Percentiles rank a stretch among this genome's conserved stretches.
Conservation (phyloP, 2,329 filamentous ascomycete species). For the Dothidotthia symphoricarpi region DNA sequence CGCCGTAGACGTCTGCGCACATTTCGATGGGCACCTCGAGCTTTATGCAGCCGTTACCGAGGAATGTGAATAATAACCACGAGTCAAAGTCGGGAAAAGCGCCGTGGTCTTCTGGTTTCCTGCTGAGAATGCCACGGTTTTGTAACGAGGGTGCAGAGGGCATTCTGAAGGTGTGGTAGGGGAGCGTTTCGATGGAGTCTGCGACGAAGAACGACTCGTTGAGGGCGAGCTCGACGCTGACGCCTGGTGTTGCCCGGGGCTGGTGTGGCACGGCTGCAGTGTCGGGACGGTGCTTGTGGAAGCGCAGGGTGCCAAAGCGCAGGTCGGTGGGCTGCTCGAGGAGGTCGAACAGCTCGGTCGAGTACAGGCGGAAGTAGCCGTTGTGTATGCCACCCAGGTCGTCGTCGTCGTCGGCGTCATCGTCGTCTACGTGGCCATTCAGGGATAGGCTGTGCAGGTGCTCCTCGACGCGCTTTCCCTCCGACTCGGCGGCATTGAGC, state of each 20-base stretch:
- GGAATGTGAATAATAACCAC: constrained; percentile 40
- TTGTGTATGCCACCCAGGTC: constrained; percentile 28
- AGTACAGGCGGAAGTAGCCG: constrained; percentile 40
- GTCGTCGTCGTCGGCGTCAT: constrained; percentile 6
- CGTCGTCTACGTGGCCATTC: constrained; percentile 1
- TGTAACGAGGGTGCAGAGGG: constrained; percentile 32
- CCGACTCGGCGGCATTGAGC: constrained; percentile 29
- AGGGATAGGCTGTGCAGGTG: constrained; percentile 23
- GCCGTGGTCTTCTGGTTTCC: constrained; percentile 30
- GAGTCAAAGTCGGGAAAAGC: constrained; percentile 37
- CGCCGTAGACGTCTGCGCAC: constrained; percentile 38
- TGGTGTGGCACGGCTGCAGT: background rate
- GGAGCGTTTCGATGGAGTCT: constrained; percentile 36
- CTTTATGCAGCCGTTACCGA: constrained; percentile 37
- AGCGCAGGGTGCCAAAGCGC: constrained; percentile 38
- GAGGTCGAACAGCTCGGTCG: constrained; percentile 37
- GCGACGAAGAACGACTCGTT: constrained; percentile 36
- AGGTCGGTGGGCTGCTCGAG: constrained; percentile 37
- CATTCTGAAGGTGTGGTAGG: constrained; percentile 37
- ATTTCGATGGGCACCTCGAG: constrained; percentile 40
- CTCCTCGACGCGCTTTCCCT: constrained; percentile 33
- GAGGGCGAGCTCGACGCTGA: constrained; percentile 35
- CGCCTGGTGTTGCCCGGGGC: constrained; percentile 7
- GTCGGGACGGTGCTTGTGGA: constrained; percentile 21
- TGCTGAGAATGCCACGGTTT: constrained; percentile 36